Base-by-base conservation (phyloP, 805 yeast species). In the Candida mattraensis region DNA sequence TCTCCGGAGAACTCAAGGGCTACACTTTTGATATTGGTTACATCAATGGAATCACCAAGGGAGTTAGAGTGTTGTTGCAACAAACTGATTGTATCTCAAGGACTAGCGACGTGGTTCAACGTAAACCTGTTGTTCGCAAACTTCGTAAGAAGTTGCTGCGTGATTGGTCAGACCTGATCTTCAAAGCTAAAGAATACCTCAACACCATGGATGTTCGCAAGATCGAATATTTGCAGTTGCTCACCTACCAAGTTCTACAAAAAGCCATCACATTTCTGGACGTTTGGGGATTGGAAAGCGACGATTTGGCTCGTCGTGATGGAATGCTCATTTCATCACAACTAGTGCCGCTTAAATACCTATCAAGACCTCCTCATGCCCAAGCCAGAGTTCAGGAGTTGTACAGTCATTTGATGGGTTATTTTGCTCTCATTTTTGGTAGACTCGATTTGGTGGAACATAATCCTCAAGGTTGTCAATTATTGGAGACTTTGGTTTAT, bases 131-230 rank as follows among this genome's bases (percentile, higher is more conserved):
- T 3, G 75, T 85, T 11, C 66, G 86, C 37, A 77, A 72, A 44
- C 67, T 78, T 35, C 70, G 95, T 46, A 85, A 85, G 56, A 69
- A 78, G 24, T 60, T 85, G 37, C 67, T 85, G 20, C 82, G 89
- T 2, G 89, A 83, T 53, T 85, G 94, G 95, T 83, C 84, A 45
- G 79, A 78, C 34, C 64, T 85, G 25, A 80, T 83, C 79, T 70
- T 78, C 24, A 83, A 81, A 51, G 89, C 91, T 1, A 83, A 81
- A 44, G 84, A 82, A 24, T 83, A 76, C 50, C 77, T 80, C 52
- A 78, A 82, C 28, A 80, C 88, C 0, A 66, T 78, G 18, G 75
- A 72, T 34, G 63, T 65, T 17, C 66, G 69, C 22, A 80, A 81
- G 47, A 70, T 85, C 39, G 81, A 78, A 46, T 74, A 76, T 5